Percentiles rank a stretch among this genome's conserved stretches.
Evolutionary conservation across 352 stramenopile genomes (phyloP).

Genomic region (Phytophthora tubulina): DNA sequence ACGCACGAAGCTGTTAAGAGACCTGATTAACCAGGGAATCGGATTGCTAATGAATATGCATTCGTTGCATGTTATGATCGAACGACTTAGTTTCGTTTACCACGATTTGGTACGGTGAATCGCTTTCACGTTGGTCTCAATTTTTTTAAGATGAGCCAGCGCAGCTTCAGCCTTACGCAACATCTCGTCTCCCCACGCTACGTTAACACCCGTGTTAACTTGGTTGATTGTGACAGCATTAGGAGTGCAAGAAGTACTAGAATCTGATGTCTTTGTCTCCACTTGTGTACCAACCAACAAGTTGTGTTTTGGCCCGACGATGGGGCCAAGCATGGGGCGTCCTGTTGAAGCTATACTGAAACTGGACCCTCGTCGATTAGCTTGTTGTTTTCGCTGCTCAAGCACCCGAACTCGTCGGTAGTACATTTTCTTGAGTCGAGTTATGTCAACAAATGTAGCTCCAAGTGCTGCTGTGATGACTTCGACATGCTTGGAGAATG

Average conservation of each 20-base stretch:
- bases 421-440: conserved; percentile 64
- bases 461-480: conserved; percentile 74
- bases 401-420: conserved; percentile 41
- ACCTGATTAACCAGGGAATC: too few species aligned
- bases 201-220: neutral
- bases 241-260: neutral
- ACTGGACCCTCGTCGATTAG: conserved; percentile 23
- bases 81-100: conserved; percentile 7
- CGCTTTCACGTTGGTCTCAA: conserved; percentile 48
- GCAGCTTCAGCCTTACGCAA: conserved; percentile 54
- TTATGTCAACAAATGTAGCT: conserved; percentile 65
- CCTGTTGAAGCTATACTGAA: conserved; percentile 33
- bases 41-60: neutral
- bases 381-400: conserved; percentile 26
- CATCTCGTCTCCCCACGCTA: conserved; percentile 55
- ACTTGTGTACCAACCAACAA: neutral
- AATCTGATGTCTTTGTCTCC: conserved; percentile 7
- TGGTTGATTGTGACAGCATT: neutral
- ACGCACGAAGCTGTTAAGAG: neutral
- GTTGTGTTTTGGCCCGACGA: neutral
- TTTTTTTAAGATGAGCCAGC: conserved; percentile 52
- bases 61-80: neutral
- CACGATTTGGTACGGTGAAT: conserved; percentile 18
- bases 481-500: conserved; percentile 76
- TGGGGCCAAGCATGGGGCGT: conserved; percentile 2